phyloP scores from a whole-genome alignment of 768 basidiomycete species.

The Psilocybe cubensis region DNA sequence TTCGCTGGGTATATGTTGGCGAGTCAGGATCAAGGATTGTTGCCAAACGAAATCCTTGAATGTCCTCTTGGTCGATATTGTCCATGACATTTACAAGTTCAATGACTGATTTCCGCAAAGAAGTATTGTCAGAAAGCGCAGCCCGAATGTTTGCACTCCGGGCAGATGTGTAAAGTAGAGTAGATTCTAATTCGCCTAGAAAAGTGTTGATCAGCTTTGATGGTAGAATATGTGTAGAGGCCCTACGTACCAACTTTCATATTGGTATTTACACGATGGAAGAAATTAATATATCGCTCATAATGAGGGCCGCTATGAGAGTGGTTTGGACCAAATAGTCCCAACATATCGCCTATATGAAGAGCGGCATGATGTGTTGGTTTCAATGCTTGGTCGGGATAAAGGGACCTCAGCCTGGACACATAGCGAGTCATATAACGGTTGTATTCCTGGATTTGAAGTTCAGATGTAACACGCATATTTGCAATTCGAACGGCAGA shows the following conservation, averaged over 20 bases:
- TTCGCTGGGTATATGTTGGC: not conserved
- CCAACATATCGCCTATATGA: conserved; percentile 35
- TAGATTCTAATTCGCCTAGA: conserved; percentile 5
- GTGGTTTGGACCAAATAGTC: conserved; percentile 37
- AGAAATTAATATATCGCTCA: too few species aligned
- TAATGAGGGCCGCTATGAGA: too few species aligned
- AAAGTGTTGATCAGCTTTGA: not conserved
- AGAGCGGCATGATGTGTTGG: conserved; percentile 45
- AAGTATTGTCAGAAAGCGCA: conserved; percentile 6
- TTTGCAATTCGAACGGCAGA: conserved; percentile 33
- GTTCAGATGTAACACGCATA: conserved; percentile 21
- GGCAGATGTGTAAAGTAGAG: conserved; percentile 3
- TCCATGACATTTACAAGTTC: conserved; percentile 9
- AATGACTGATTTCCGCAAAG: not conserved
- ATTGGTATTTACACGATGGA: conserved; percentile 22
- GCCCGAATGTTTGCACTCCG: conserved; percentile 9
- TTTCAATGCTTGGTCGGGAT: conserved; percentile 25
- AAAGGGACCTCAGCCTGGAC: conserved; percentile 28
- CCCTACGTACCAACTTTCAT: conserved; percentile 14
- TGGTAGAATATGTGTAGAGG: not conserved
- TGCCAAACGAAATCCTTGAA: conserved; percentile 12
- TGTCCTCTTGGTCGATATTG: conserved; percentile 6
- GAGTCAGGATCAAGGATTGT: conserved; percentile 7
- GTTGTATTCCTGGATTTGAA: conserved; percentile 27
- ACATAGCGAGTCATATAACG: conserved; percentile 36